Evolutionary conservation across 2,329 filamentous ascomycete genomes (phyloP), one percentile per base, ranked within the genome.

Genomic region (Aureobasidium pullulans): DNA sequence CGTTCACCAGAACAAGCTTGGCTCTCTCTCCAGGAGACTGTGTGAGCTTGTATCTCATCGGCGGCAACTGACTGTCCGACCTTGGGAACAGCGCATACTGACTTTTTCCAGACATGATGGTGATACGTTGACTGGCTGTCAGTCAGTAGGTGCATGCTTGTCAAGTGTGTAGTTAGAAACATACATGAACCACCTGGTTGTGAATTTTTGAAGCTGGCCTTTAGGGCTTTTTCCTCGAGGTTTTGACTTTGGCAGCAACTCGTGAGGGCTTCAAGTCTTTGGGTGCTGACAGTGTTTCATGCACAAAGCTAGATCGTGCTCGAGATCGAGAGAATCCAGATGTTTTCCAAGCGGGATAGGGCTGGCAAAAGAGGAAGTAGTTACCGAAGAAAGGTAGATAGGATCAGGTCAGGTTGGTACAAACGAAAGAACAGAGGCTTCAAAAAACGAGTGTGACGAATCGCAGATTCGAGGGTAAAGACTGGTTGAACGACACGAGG

Each of bases 81-180:
- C 54, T 57, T 9, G 54, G 54, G 32, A 57, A 57, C 28, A 57
- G 34, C 19, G 54, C 32, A 47, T 47, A 57, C 11, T 48, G 43
- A 40, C 43, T n/a, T 19, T 46, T 57, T 19, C 39, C 43, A 31
- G 54, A 47, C 54, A 57, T 57, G 34, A 15, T 16, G 52, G 29
- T 37, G 19, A 37, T 28, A 28, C 13, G 29, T 13, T 16, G n/a
- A 46, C 31, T 43, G 39, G n/a, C 28, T 31, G 23, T 6, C 11
- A n/a, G 50, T 54, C 39, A 54, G 29, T 13, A 32, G 8, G 10
- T 43, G 37, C 28, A 54, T 28, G 23, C 9, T 43, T 23, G 15
- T n/a, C 15, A 23, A 15, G n/a, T 32, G n/a, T n/a, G 15, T 31
- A 10, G 9, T 34, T 32, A 16, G 39, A 43, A 15, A 54, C 50